phyloP scores from a whole-genome alignment of 768 basidiomycete species.

The Boletus insuetus region DNA sequence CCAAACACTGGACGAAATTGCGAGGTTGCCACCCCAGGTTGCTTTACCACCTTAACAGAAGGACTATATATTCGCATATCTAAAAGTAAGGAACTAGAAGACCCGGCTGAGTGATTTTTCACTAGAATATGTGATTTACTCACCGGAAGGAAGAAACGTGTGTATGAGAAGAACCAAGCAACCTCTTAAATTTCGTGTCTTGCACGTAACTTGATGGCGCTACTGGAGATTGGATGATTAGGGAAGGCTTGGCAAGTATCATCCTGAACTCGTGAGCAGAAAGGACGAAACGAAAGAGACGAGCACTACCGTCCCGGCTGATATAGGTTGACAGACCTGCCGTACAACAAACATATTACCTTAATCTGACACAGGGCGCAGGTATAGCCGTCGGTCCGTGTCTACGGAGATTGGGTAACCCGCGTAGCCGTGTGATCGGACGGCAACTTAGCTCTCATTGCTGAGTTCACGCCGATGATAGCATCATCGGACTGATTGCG shows the following conservation, averaged over 20 bases:
- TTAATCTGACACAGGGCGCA: slow-evolving; percentile 17
- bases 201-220: slow-evolving; percentile 36
- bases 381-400: slow-evolving; percentile 6
- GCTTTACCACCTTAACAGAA: slow-evolving; percentile 48
- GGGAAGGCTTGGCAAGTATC: slow-evolving; percentile 18
- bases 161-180: slow-evolving; percentile 30
- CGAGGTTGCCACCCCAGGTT: slow-evolving; percentile 22
- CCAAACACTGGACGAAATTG: slow-evolving; percentile 51
- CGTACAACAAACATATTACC: slow-evolving; percentile 18
- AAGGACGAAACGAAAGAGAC: neutral
- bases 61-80: slow-evolving; percentile 63
- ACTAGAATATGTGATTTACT: slow-evolving; percentile 9
- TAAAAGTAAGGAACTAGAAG: slow-evolving; percentile 48
- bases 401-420: neutral
- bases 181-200: slow-evolving; percentile 19
- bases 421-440: slow-evolving; percentile 17
- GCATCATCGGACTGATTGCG: neutral
- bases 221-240: slow-evolving; percentile 9
- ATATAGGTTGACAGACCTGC: slow-evolving; percentile 23
- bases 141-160: slow-evolving; percentile 53
- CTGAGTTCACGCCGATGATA: neutral
- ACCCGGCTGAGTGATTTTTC: slow-evolving; percentile 4
- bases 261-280: slow-evolving; percentile 12
- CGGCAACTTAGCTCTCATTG: neutral
- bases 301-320: slow-evolving; percentile 2